phyloP scores from a whole-genome alignment of 495 filamentous ascomycete species.

The Neurospora sp. region DNA sequence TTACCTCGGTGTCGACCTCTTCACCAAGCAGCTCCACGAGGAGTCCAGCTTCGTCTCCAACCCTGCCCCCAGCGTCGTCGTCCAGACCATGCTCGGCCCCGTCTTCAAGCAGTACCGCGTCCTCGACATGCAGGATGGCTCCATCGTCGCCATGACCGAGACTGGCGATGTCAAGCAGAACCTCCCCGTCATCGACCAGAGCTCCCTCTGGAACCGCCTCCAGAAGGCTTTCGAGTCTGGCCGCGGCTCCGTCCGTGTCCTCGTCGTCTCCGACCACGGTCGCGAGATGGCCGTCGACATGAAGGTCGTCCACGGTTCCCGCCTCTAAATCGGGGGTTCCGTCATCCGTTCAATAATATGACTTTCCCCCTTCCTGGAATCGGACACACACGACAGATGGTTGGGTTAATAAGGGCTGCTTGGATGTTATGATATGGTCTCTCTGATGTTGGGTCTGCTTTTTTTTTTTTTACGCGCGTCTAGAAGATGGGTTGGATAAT shows the following conservation, averaged over 20 bases:
- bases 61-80: conserved; percentile 88
- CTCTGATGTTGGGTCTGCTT: background rate
- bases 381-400: background rate
- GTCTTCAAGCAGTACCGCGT: conserved; percentile 99
- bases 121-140: conserved; percentile 86
- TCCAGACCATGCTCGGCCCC: conserved; percentile 98
- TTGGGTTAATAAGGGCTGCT: background rate
- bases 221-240: conserved; percentile 81
- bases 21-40: conserved; percentile 98
- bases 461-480: background rate
- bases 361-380: background rate
- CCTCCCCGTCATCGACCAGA: conserved; percentile 87
- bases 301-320: conserved; percentile 82
- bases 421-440: background rate
- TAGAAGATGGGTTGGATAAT: conserved; percentile 1
- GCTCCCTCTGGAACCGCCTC: conserved; percentile 71
- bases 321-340: conserved; percentile 31
- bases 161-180: conserved; percentile 94
- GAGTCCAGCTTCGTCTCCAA: conserved; percentile 97
- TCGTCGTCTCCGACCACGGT: conserved; percentile 91
- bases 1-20: conserved; percentile 98
- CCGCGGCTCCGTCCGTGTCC: conserved; percentile 83
- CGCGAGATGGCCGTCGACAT: conserved; percentile 96
- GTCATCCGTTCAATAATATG: background rate
- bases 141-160: conserved; percentile 45